Conservation (phyloP, 345 rosid species). For the Lenwebbia sp. region DNA sequence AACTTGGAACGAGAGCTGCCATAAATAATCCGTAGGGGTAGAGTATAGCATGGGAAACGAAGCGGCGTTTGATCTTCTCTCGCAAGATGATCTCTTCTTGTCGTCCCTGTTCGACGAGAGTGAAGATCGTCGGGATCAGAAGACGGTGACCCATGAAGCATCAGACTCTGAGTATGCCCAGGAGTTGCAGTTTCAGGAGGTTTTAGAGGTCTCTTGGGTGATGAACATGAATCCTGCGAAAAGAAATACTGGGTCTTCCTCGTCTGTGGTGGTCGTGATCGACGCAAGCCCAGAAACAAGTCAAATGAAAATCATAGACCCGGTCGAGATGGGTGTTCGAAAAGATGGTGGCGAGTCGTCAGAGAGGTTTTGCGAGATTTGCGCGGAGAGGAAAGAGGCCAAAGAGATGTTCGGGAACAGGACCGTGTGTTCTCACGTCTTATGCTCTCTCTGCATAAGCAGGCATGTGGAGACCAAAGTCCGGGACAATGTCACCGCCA, state of each 20-base stretch:
- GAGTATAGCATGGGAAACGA: not conserved
- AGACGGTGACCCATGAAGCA: not conserved
- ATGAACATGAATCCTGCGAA: not conserved
- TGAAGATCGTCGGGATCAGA: not conserved
- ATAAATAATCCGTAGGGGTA: too few relatives aligned
- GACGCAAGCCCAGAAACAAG: not conserved
- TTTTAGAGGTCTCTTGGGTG: not conserved
- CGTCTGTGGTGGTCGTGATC: not conserved
- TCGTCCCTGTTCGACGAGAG: not conserved
- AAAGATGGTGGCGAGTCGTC: constrained; percentile 10
- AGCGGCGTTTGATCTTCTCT: not conserved
- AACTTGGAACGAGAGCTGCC: too few relatives aligned
- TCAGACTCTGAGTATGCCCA: not conserved
- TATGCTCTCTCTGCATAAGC: constrained; percentile 41
- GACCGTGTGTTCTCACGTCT: constrained; percentile 31
- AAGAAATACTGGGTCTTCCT: not conserved
- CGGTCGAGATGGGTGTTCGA: not conserved
- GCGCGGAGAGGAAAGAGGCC: constrained; percentile 28
- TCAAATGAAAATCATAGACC: not conserved
- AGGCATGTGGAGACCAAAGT: too few relatives aligned
- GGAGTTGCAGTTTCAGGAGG: not conserved
- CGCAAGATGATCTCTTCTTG: not conserved
- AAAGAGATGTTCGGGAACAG: constrained; percentile 24
- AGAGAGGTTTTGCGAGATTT: constrained; percentile 37
- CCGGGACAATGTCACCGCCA: too few relatives aligned